Conservation (phyloP, 495 filamentous ascomycete species). For the Podospora didyma region DNA sequence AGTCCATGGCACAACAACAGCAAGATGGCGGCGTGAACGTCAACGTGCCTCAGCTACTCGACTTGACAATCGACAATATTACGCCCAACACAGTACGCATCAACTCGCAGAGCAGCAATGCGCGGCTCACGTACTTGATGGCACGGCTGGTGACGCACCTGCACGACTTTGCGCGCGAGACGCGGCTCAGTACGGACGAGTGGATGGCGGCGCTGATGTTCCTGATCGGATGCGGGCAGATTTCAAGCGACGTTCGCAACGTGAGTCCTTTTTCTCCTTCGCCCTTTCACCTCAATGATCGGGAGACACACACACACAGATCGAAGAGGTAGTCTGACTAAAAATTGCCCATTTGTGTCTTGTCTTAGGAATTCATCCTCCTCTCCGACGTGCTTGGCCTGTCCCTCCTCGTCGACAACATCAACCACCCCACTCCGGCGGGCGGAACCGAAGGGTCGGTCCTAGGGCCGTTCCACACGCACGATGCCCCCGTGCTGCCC, state of each 20-base stretch:
- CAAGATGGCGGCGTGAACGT: neutral
- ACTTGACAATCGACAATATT: conserved; percentile 80
- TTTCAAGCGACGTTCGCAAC: conserved; percentile 61
- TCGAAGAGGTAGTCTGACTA: too few relatives aligned
- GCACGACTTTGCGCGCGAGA: conserved; percentile 81
- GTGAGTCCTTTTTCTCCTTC: conserved; percentile 8
- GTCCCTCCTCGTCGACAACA: conserved; percentile 82
- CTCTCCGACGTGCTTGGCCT: conserved; percentile 89
- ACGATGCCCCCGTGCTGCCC: conserved; percentile 66
- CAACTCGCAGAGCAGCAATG: conserved; percentile 65
- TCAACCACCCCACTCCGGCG: conserved; percentile 84
- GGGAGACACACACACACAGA: too few relatives aligned
- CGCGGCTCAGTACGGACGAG: conserved; percentile 70
- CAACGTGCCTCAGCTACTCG: conserved; percentile 48
- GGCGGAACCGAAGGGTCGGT: conserved; percentile 80
- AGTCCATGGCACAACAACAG: conserved; percentile 7
- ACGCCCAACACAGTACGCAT: conserved; percentile 70
- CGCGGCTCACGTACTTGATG: conserved; percentile 69
- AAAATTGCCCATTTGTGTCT: too few relatives aligned
- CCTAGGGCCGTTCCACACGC: conserved; percentile 89
- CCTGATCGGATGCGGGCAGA: conserved; percentile 70
- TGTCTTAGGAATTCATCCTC: conserved; percentile 93
- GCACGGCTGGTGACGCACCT: conserved; percentile 70
- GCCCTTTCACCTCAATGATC: too few relatives aligned
- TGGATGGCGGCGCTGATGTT: conserved; percentile 75